Percentiles rank a stretch among this genome's conserved stretches.
phyloP scores from a whole-genome alignment of 192 early-diverging fungal species.

The Lobosporangium transversale region DNA sequence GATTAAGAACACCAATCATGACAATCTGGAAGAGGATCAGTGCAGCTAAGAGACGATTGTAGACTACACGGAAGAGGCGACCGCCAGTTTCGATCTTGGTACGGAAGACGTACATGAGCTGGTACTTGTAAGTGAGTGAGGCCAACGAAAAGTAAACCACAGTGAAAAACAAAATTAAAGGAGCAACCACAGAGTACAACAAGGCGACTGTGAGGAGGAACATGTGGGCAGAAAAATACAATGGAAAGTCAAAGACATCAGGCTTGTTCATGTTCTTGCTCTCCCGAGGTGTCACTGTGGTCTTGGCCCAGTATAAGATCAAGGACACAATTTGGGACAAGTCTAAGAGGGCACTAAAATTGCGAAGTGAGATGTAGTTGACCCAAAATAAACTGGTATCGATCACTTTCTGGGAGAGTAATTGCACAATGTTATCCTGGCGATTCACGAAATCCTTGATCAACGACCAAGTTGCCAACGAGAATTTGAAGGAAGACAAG shows the following conservation, averaged over 20 bases:
- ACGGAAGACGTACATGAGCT: constrained; percentile 76
- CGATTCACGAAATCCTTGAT: constrained; percentile 47
- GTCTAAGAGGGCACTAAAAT: constrained; percentile 73
- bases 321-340: constrained; percentile 74
- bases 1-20: constrained; percentile 70
- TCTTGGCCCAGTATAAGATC: constrained; percentile 67
- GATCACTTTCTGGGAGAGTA: constrained; percentile 47
- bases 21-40: constrained; percentile 73
- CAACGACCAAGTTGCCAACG: constrained; percentile 4
- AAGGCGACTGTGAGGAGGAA: constrained; percentile 80
- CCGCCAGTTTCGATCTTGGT: constrained; percentile 78
- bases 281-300: constrained; percentile 74
- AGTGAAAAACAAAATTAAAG: constrained; percentile 73
- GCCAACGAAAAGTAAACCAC: constrained; percentile 70
- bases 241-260: constrained; percentile 75
- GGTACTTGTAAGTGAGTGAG: constrained; percentile 78
- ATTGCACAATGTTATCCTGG: constrained; percentile 47
- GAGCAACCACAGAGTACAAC: constrained; percentile 76
- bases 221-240: constrained; percentile 72
- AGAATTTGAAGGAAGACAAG: constrained; percentile 3
- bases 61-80: constrained; percentile 73
- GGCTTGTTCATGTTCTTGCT: constrained; percentile 71
- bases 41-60: constrained; percentile 75
- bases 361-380: constrained; percentile 74
- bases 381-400: constrained; percentile 77